Percentiles rank a stretch among this genome's conserved stretches.
Conservation (phyloP, 108 stramenopile genomes). For the Cyclotella kingstonii region DNA sequence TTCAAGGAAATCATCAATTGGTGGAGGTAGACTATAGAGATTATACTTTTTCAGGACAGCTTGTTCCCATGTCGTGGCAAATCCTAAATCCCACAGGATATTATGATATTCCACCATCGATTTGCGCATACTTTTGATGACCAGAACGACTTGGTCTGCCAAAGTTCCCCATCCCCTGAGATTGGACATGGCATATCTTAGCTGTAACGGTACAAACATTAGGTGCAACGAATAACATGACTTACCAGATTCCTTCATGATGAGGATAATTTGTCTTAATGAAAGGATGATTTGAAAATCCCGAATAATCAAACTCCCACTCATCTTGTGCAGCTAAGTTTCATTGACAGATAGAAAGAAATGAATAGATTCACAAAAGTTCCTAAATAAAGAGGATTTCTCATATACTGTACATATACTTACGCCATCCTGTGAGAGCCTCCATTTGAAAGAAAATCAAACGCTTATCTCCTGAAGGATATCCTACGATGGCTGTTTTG, state of each 20-base stretch:
- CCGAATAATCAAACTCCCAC: conserved; percentile 41
- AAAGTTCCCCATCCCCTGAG: conserved; percentile 35
- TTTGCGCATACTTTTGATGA: conserved; percentile 21
- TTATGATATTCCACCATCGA: conserved; percentile 40
- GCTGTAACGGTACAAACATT: too few relatives aligned
- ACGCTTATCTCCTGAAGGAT: conserved; percentile 44
- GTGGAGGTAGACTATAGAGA: conserved; percentile 21
- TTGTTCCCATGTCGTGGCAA: conserved; percentile 29
- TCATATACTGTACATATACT: neutral
- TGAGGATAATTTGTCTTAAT: conserved; percentile 53
- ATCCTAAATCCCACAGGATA: conserved; percentile 26
- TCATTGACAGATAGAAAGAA: too few relatives aligned
- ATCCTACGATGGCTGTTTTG: conserved; percentile 44
- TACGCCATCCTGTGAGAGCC: conserved; percentile 38
- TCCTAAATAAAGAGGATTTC: too few relatives aligned
- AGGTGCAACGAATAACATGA: neutral
- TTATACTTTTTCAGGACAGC: conserved; percentile 3
- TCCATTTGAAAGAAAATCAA: conserved; percentile 48
- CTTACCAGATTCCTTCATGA: conserved; percentile 41
- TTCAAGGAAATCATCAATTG: conserved; percentile 10
- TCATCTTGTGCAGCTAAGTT: conserved; percentile 25
- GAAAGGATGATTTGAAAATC: conserved; percentile 46
- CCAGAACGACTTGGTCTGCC: conserved; percentile 37
- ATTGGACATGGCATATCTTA: too few relatives aligned
- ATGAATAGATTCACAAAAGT: too few relatives aligned